Evolutionary conservation across 2,329 filamentous ascomycete species (phyloP).

Genomic region (Calonectria naviculata): DNA sequence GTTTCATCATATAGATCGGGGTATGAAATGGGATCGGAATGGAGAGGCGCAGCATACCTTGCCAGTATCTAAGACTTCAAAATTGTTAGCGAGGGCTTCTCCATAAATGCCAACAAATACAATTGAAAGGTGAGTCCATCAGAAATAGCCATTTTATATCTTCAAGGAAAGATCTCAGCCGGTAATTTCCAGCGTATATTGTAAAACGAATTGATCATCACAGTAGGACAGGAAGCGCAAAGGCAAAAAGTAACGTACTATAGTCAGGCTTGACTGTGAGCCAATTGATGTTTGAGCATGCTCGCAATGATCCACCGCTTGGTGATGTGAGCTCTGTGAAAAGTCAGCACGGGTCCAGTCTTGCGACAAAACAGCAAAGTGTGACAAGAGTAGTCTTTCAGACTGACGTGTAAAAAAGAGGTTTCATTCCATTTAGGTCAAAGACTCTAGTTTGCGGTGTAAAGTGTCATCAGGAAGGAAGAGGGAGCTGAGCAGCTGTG

Average conservation of each 20-base stretch:
- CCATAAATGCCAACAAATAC: constrained; percentile 16
- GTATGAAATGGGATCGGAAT: constrained; percentile 24
- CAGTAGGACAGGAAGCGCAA: constrained; percentile 28
- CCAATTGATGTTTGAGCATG: constrained; percentile 20
- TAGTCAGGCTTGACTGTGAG: background rate
- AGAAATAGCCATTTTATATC: constrained; percentile 90
- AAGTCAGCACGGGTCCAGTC: constrained; percentile 40
- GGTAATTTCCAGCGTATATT: constrained; percentile 94
- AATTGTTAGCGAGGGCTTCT: constrained; percentile 46
- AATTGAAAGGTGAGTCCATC: constrained; percentile 58
- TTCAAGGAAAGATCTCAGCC: constrained; percentile 82
- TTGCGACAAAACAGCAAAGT: constrained; percentile 23
- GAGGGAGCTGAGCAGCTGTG: constrained; percentile 20
- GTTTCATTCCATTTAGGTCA: constrained; percentile 89
- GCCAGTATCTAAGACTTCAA: constrained; percentile 34
- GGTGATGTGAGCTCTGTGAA: constrained; percentile 35
- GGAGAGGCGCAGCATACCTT: constrained; percentile 46
- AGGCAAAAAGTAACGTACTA: constrained; percentile 43
- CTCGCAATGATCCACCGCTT: constrained; percentile 42
- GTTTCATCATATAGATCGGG: constrained; percentile 76
- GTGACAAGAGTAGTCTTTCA: constrained; percentile 64
- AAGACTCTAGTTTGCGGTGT: constrained; percentile 98
- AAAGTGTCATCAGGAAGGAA: constrained; percentile 79
- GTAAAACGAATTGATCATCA: constrained; percentile 74
- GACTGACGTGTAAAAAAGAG: constrained; percentile 87